Base-by-base conservation (phyloP, 805 yeast species). In the Scheffersomyces lignosus region DNA sequence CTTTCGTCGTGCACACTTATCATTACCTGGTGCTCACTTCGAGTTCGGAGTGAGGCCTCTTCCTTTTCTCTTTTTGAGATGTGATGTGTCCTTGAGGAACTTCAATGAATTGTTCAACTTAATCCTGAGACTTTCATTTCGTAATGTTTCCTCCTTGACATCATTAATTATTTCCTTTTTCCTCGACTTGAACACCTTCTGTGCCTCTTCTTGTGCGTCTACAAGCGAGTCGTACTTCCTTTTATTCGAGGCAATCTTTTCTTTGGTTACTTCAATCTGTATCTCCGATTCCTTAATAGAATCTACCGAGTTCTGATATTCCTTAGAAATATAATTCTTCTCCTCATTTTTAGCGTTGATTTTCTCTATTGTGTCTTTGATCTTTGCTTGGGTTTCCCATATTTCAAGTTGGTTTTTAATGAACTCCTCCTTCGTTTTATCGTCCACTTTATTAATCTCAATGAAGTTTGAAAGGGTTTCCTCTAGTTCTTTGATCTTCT, bases 241-340 rank as follows among this genome's bases (percentile, higher is more conserved):
- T 7, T 43, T 40, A 29, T 38, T 41, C 27, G 51, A 60, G 5
- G 36, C 34, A 25, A 54, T 44, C 12, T 58, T 47, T 2, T 47
- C 52, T 8, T 45, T 44, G 4, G 18, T 24, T 2, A 47, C 53
- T 13, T 44, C 46, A 12, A 68, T 46, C 36, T 64, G 63, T 0
- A 40, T 37, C 15, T 62, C 52, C 0, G 81, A 71, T 13, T 77
- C 83, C 9, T 45, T 44, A 0, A 74, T 67, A 0, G 88, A 73
- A 6, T 58, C 60, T 8, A 56, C 47, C 0, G 88, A 83, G 34
- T 79, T 73, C 14, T 58, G 60, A 20, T 78, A 71, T 53, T 86
- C 91, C 20, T 65, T 67, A 6, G 58, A 50, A 78, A 81, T 83
- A 57, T 85, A 89, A 33, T 66, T 75, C 31, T 70, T 73, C 49